Evolutionary conservation across 352 stramenopile genomes (phyloP).

Genomic region (Pythium brachiatum): DNA sequence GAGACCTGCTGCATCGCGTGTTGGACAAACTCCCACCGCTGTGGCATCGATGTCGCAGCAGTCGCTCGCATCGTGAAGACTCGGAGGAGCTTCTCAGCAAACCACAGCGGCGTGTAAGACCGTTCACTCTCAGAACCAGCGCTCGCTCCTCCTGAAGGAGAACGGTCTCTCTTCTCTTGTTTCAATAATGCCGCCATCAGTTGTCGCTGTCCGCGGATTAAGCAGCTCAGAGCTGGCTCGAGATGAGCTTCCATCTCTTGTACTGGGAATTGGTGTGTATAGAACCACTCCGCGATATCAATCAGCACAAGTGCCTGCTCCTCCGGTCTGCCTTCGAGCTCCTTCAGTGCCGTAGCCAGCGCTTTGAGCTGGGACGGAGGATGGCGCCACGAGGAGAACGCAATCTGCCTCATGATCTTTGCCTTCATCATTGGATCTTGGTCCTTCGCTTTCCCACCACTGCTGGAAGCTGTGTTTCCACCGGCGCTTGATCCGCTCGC

Average conservation of each 20-base stretch:
- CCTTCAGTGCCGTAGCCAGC: conserved; percentile 49
- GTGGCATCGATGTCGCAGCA: conserved; percentile 24
- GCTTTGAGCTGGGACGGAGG: conserved; percentile 55
- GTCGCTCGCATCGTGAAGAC: conserved; percentile 48
- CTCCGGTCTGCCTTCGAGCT: conserved; percentile 57
- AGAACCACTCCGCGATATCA: conserved; percentile 86
- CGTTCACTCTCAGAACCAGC: not conserved
- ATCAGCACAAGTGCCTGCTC: conserved; percentile 63
- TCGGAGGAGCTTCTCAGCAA: conserved; percentile 56
- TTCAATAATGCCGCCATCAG: not conserved
- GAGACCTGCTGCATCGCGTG: conserved; percentile 46
- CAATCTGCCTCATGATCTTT: conserved; percentile 66
- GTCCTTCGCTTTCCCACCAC: conserved; percentile 30
- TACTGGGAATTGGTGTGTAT: conserved; percentile 57
- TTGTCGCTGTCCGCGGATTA: conserved; percentile 36
- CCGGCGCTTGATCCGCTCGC: not conserved
- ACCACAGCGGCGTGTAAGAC: conserved; percentile 45
- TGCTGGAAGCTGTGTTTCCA: conserved; percentile 7
- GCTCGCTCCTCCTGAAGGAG: not conserved
- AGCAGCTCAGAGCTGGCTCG: conserved; percentile 41
- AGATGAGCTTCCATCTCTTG: conserved; percentile 59
- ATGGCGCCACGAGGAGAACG: conserved; percentile 58
- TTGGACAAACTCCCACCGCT: conserved; percentile 35
- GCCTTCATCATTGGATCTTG: conserved; percentile 51
- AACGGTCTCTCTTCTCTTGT: conserved; percentile 8